Base-by-base conservation (phyloP, 1,284 basidiomycete species). In the Sutorius eximius region DNA sequence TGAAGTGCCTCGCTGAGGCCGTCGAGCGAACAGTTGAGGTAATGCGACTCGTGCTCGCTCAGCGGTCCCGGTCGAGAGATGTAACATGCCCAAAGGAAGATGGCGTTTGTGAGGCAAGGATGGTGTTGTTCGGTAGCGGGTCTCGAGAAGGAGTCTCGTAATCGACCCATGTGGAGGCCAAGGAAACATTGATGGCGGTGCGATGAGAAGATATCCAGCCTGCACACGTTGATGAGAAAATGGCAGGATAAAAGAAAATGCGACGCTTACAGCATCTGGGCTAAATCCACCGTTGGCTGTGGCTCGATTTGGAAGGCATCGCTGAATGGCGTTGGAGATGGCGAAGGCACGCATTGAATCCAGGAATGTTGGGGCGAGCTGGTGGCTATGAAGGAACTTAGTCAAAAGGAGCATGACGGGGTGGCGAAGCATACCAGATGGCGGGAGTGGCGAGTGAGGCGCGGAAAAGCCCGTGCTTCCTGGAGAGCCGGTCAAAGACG, bases 41-140 rank as follows among this genome's bases (percentile, higher is more conserved):
- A 90, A 52, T 83, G 78, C 16, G 81, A 77, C 70, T 91, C 87
- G 62, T 89, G 83, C 51, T 83, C 81, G 61, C 79, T 81, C 13
- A 89, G 74, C 4, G 82, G 79, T 36, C 82, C 83, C 11, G 86
- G 83, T 24, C 87, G 78, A 16, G 87, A 89, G 43, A 90, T 78
- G 66, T 86, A 88, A 67, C 87, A 89, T 2, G 87, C 86, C 85
- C 88, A 89, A 5, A 91, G 79, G 67, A 83, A 91, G 62, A 91
- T 86, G 55, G 87, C 79, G 64, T 90, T 88, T 78, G 89, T 82
- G 12, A 91, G 77, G 44, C 79, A 82, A 9, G 88, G 84, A 62
- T 91, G 89, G 27, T 81, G 81, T 52, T 85, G 85, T 58, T 88
- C 82, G 46, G 76, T 62, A 3, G 68, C 51, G 15, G 83, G 78